phyloP scores from a whole-genome alignment of 2,329 filamentous ascomycete genomes.

The Dactylonectria macrodidyma region DNA sequence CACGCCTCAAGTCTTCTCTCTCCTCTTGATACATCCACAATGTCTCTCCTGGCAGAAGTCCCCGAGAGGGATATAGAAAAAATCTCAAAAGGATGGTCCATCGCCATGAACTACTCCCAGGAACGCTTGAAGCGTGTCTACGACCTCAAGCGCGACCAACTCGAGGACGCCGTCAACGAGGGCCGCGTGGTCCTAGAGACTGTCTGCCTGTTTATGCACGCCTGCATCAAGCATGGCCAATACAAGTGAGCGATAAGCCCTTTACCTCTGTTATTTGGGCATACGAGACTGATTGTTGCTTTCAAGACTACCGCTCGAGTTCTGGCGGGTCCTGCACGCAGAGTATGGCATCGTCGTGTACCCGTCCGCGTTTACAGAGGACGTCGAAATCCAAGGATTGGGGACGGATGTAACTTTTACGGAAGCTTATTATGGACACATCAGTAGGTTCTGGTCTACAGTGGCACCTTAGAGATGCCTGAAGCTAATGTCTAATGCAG shows the following conservation, averaged over 20 bases:
- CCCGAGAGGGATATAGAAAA: constrained; percentile 52
- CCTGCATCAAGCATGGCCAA: constrained; percentile 55
- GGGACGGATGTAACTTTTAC: constrained; percentile 55
- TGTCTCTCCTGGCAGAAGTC: constrained; percentile 41
- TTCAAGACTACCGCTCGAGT: constrained; percentile 53
- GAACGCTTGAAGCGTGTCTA: constrained; percentile 52
- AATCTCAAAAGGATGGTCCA: constrained; percentile 56
- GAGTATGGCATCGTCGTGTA: constrained; percentile 60
- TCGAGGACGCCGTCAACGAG: constrained; percentile 51
- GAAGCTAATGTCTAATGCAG: constrained; percentile 42
- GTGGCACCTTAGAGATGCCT: background rate
- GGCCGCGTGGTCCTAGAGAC: constrained; percentile 56
- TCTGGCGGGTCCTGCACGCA: constrained; percentile 55
- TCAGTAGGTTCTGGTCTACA: constrained; percentile 46
- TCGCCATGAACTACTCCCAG: constrained; percentile 55
- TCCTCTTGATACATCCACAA: background rate
- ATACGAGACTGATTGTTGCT: constrained; percentile 10
- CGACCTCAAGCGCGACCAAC: constrained; percentile 51
- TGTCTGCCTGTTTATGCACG: constrained; percentile 57
- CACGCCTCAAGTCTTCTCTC: background rate
- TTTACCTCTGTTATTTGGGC: no score
- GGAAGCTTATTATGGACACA: constrained; percentile 55
- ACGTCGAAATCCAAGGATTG: constrained; percentile 52
- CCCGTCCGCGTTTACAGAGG: constrained; percentile 56
- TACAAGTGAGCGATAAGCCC: constrained; percentile 49